Evolutionary conservation across 768 basidiomycete species (phyloP), one percentile per base, ranked within the genome.

Genomic region (Trametes elegans): DNA sequence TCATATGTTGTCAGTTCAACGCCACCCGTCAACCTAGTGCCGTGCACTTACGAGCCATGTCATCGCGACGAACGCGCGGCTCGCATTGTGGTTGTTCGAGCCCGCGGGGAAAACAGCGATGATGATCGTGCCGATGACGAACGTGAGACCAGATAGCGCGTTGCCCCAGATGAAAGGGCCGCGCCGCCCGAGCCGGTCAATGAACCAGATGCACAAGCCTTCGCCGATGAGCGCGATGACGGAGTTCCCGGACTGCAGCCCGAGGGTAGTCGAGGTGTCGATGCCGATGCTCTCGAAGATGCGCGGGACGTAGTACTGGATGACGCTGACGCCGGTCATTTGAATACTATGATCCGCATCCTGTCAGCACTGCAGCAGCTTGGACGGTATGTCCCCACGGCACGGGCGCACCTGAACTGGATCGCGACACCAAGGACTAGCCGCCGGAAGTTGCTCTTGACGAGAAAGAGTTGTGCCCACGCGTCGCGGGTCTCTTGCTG

Each of bases 261-360:
- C 70, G 14, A 82, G 73, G 29, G 78, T 74, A 9, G 62, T 62
- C 18, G 63, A 64, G 3, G 65, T 64, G 46, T 62, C 57, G 44
- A 68, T 68, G 16, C 54, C 39, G 28, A 44, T 53, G n/a, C 44
- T 46, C 29, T 55, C 55, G 23, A 61, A 57, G 39, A 63, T 65
- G 31, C 61, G 65, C 47, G 54, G 59, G 5, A 49, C 58, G 54
- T 64, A 64, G 51, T 56, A 64, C 45, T 64, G 63, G 40, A 84
- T 80, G 34, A 76, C 79, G 45, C 49, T 82, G 74, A 67, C 77
- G 65, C 78, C 82, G 8, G 82, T 84, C 79, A 82, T 82, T 60
- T 84, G 82, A 8, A 82, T 79, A 7, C 63, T 83, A n/a, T n/a
- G n/a, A n/a, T n/a, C n/a, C n/a, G n/a, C n/a, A n/a, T n/a, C n/a